Conservation (phyloP, 2,329 filamentous ascomycete genomes). For the Diaporthe sp. region DNA sequence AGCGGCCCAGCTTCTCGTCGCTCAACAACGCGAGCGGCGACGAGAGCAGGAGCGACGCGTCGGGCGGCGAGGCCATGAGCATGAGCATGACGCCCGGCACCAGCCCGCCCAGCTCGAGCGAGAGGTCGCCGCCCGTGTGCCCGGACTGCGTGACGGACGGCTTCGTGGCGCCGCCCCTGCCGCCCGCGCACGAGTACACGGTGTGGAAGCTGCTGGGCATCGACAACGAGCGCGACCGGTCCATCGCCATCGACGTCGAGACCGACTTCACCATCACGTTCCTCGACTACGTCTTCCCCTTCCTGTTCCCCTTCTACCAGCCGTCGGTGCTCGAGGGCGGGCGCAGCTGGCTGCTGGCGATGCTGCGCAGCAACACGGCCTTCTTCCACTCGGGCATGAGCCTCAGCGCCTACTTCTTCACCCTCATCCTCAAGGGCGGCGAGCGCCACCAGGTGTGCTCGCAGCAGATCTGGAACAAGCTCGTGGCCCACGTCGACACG, state of each 20-base stretch:
- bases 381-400: conserved; percentile 71
- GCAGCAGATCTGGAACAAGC: conserved; percentile 53
- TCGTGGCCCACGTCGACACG: conserved; percentile 61
- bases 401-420: conserved; percentile 70
- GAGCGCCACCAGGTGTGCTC: conserved; percentile 53
- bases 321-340: conserved; percentile 70
- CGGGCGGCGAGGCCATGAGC: neutral
- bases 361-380: conserved; percentile 69
- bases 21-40: conserved; percentile 33
- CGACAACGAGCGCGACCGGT: conserved; percentile 34
- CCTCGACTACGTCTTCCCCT: conserved; percentile 73
- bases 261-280: conserved; percentile 67
- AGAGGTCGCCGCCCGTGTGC: conserved; percentile 37
- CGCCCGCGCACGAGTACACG: conserved; percentile 33
- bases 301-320: conserved; percentile 74
- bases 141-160: conserved; percentile 36
- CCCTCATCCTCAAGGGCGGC: conserved; percentile 56
- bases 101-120: conserved; percentile 36
- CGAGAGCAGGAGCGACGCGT: conserved; percentile 29
- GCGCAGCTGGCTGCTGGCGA: conserved; percentile 71
- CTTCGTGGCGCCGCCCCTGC: conserved; percentile 17
- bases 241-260: conserved; percentile 42
- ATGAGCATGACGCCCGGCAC: conserved; percentile 31
- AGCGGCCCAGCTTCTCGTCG: conserved; percentile 5
- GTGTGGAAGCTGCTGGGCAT: conserved; percentile 40